A percentile compares a stretch with the other conserved stretches of the same genome.
Evolutionary conservation across 1,139 yeast species (phyloP).

Genomic region (Pichia sp.): DNA sequence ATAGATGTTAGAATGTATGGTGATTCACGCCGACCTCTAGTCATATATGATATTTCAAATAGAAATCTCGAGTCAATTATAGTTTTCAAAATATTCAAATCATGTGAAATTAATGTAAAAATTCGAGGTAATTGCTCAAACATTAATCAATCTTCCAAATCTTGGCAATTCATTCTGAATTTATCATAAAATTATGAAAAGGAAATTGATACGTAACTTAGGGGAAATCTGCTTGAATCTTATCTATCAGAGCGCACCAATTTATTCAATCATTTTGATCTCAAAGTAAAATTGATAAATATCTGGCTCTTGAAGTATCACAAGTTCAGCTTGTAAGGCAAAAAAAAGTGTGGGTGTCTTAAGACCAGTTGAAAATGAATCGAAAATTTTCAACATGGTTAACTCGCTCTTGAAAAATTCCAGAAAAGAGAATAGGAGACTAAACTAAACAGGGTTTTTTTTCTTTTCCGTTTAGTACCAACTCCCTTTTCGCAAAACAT

Average conservation of each 20-base stretch:
- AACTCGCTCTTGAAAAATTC: background rate
- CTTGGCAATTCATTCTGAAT: background rate
- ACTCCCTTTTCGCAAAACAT: no score
- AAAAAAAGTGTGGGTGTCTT: background rate
- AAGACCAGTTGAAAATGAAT: no score
- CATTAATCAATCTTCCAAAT: background rate
- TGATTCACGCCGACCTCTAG: slow-evolving; percentile 13
- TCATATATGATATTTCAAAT: background rate
- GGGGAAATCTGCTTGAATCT: slow-evolving; percentile 1
- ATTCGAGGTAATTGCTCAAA: background rate
- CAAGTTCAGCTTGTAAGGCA: background rate
- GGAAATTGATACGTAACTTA: slow-evolving; percentile 2
- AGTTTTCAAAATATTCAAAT: background rate
- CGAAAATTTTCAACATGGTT: background rate
- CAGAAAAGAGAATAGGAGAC: background rate
- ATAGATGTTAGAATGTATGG: slow-evolving; percentile 15
- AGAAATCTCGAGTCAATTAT: background rate
- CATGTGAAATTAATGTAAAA: background rate
- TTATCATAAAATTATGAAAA: background rate
- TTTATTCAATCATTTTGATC: slow-evolving; percentile 1
- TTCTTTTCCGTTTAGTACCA: no score
- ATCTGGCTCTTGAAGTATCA: background rate
- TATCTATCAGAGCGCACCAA: background rate
- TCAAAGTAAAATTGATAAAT: background rate
- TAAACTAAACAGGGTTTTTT: background rate